Conservation (phyloP, 1,284 basidiomycete genomes). For the Cutaneotrichosporon curvatum region DNA sequence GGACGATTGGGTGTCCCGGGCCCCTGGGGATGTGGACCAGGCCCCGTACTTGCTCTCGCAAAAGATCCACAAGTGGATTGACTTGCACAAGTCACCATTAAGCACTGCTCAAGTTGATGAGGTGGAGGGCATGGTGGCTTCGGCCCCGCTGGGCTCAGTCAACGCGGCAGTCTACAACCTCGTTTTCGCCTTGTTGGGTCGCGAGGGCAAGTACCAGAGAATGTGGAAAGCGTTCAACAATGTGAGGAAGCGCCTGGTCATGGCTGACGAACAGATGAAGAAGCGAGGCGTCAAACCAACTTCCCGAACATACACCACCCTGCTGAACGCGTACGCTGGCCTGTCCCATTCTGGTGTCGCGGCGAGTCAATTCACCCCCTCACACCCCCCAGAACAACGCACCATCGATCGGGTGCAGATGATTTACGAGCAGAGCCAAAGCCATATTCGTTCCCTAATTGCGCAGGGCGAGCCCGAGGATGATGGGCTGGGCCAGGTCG, state of each 20-base stretch:
- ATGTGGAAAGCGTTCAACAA: slow-evolving; percentile 41
- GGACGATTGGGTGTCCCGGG: too few relatives aligned
- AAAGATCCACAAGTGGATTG: slow-evolving; percentile 21
- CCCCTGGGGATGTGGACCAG: background rate
- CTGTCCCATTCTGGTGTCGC: slow-evolving; percentile 16
- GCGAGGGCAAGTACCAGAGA: slow-evolving; percentile 26
- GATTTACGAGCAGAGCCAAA: slow-evolving; percentile 36
- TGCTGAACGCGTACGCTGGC: slow-evolving; percentile 40
- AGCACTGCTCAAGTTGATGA: slow-evolving; percentile 20
- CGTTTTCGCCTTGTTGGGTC: slow-evolving; percentile 31
- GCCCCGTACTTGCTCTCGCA: slow-evolving; percentile 7
- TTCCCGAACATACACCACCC: slow-evolving; percentile 36
- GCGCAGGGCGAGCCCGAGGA: background rate
- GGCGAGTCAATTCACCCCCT: slow-evolving; percentile 6
- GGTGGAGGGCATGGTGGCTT: slow-evolving; percentile 23
- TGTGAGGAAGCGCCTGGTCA: slow-evolving; percentile 17
- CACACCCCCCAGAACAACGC: slow-evolving; percentile 15
- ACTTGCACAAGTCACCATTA: slow-evolving; percentile 17
- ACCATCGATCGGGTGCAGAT: slow-evolving; percentile 33
- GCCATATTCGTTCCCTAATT: slow-evolving; percentile 17
- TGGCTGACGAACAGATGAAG: slow-evolving; percentile 40
- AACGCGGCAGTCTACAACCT: slow-evolving; percentile 42
- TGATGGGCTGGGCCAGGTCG: background rate
- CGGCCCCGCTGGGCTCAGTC: slow-evolving; percentile 20
- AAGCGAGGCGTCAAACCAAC: slow-evolving; percentile 37